Base-by-base conservation (phyloP, 129 eudicot genomes). In the Cynara cardunculus region DNA sequence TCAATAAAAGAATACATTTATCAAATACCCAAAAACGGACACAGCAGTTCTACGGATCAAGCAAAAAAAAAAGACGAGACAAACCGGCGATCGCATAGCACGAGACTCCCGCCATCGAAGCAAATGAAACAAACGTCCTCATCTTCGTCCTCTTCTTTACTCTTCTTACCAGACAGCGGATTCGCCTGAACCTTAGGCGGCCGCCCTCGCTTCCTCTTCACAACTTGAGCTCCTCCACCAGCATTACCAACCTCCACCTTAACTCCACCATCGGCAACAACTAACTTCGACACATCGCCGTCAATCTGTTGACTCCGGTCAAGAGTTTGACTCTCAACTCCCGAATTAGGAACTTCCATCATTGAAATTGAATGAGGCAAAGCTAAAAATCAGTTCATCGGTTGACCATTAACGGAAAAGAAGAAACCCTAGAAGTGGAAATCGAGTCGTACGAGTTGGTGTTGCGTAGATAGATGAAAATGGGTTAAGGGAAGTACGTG, bases 71-170 rank as follows among this genome's bases (percentile, higher is more conserved):
- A 39, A 69, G 67, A 0, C 0, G 75, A 78, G 88, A 87, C 95
- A 84, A 87, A 95, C 99, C 89, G 90, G 74, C 94, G 96, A 88
- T 95, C 97, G 71, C 97, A 95, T 1, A 95, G 94, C 69, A 95
- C 99, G 56, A 95, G 90, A 65, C 87, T 86, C 37, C 99, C 99
- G 7, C 97, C 99, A 78, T 95, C 99, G 56, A 95, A 95, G 88
- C 99, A 95, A 21, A 95, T 95, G 80, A 95, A 95, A 80, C 99
- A 95, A 30, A 95, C 99, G 46, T 95, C 99, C n/a, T 94, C 98
- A 19, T 92, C 99, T 62, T 94, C 99, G 27, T 94, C 98, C 62
- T 87, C 90, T 69, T 92, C 92, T 74, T 87, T 88, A 65, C 53
- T 78, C 86, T 83, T 82, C 87, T 89, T 88, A 37, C 75, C 78